These are phyloP conservation scores for Heterobasidion annosum DNA, from an alignment of 1,284 basidiomycete species.

Conservation along the genomic window DNA sequence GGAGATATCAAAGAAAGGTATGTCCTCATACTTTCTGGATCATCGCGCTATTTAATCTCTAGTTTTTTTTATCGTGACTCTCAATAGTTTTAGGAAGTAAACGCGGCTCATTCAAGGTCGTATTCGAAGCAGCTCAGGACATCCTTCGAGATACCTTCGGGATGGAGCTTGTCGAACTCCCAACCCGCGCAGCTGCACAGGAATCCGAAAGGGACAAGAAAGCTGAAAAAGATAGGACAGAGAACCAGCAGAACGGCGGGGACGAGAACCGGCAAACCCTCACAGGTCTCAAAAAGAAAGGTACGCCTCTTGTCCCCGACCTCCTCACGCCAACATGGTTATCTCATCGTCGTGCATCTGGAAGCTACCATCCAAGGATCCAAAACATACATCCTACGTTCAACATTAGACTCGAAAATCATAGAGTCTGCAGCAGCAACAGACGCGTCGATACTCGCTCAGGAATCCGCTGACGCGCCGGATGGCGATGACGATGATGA, in stretches of 20 bases:
- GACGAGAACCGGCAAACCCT: slow-evolving; percentile 30
- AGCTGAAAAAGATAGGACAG: slow-evolving; percentile 22
- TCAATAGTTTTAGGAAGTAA: slow-evolving; percentile 50
- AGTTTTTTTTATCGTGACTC: neutral
- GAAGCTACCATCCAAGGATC: slow-evolving; percentile 47
- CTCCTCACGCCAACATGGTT: neutral
- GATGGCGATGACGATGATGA: slow-evolving; percentile 31
- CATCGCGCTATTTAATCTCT: neutral
- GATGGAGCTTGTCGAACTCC: slow-evolving; percentile 71
- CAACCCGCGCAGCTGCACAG: slow-evolving; percentile 36
- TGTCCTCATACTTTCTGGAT: slow-evolving; percentile 1
- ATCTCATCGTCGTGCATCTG: neutral
- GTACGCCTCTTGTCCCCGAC: slow-evolving; percentile 15
- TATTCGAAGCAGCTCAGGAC: slow-evolving; percentile 50
- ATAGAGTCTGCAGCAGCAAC: slow-evolving; percentile 51
- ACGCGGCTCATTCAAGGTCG: slow-evolving; percentile 44
- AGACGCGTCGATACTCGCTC: slow-evolving; percentile 46
- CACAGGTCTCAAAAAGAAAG: slow-evolving; percentile 48
- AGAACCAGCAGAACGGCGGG: slow-evolving; percentile 8
- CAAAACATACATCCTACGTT: slow-evolving; percentile 72
- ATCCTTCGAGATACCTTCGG: slow-evolving; percentile 55
- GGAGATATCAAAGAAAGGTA: slow-evolving; percentile 74
- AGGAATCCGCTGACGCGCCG: slow-evolving; percentile 36
- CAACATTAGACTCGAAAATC: slow-evolving; percentile 42
- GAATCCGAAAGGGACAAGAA: slow-evolving; percentile 18